A percentile compares a stretch with the other conserved stretches of the same genome.
These are phyloP conservation scores for Garcia nutans DNA, from an alignment of 345 rosid genomes.

Conservation along the genomic window DNA sequence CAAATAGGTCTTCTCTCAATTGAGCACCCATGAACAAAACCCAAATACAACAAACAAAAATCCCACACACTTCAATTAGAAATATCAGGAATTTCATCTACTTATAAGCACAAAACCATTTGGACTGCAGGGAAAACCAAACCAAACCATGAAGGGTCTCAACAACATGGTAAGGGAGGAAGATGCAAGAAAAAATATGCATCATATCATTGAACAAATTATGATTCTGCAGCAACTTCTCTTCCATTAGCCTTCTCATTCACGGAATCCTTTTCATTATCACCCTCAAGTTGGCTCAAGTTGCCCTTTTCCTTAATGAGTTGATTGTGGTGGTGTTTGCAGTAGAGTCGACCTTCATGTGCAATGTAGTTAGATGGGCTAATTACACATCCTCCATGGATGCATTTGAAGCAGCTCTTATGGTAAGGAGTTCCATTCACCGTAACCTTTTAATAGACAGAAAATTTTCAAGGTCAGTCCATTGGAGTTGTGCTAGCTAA, in stretches of 20 bases:
- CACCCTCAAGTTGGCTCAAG: constrained; percentile 93
- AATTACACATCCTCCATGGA: constrained; percentile 90
- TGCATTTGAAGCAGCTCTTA: constrained; percentile 98
- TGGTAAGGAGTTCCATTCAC: constrained; percentile 96
- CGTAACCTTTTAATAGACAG: constrained; percentile 54
- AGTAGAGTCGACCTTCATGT: constrained; percentile 92
- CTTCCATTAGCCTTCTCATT: constrained; percentile 31
- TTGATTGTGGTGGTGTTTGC: constrained; percentile 95
- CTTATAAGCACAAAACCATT: constrained; percentile 18
- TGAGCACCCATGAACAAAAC: constrained; percentile 16
- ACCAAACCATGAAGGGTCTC: background rate
- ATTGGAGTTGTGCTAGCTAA: background rate
- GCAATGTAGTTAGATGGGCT: constrained; percentile 96
- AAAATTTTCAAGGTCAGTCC: background rate
- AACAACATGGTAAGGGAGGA: constrained; percentile 3
- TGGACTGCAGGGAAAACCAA: constrained; percentile 26
- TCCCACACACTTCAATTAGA: constrained; percentile 28
- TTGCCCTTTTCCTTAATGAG: constrained; percentile 95
- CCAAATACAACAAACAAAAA: constrained; percentile 23
- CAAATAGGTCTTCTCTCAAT: constrained; percentile 27
- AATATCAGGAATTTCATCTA: constrained; percentile 10
- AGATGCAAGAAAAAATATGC: background rate
- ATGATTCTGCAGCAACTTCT: constrained; percentile 35
- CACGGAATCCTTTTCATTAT: constrained; percentile 37
- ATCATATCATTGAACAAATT: constrained; percentile 1